Conservation (phyloP, 2,329 filamentous ascomycete genomes). For the Lasiodiplodia hormozganensis region DNA sequence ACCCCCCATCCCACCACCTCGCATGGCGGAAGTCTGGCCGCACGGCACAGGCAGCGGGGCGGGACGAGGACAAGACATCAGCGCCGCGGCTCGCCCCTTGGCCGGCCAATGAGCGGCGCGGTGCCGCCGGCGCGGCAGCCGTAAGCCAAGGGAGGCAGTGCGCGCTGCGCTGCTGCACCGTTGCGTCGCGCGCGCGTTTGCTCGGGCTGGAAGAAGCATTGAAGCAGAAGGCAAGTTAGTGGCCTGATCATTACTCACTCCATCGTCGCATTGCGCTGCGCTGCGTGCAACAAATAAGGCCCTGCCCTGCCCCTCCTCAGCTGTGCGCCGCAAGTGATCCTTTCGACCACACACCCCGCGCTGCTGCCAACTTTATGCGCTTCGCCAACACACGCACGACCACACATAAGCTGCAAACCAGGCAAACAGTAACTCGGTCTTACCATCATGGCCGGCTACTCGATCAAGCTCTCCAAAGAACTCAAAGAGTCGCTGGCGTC, state of each 20-base stretch:
- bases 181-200: neutral
- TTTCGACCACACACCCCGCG: too few relatives aligned
- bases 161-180: neutral
- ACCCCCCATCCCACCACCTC: neutral
- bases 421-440: neutral
- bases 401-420: neutral
- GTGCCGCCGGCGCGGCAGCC: neutral
- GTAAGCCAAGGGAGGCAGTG: constrained; percentile 22
- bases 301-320: too few relatives aligned
- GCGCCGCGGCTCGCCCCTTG: neutral
- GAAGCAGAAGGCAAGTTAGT: too few relatives aligned
- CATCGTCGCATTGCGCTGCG: too few relatives aligned
- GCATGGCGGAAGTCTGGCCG: neutral
- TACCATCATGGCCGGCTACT: neutral
- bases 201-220: neutral
- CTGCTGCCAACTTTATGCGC: neutral
- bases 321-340: too few relatives aligned
- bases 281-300: too few relatives aligned
- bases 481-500: constrained; percentile 6
- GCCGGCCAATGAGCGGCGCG: neutral
- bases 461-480: constrained; percentile 4
- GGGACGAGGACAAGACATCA: neutral
- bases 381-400: neutral
- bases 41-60: constrained; percentile 2
- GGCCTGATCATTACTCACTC: too few relatives aligned